These are phyloP conservation scores for Zymoseptoria pseudotritici DNA, from an alignment of 2,329 filamentous ascomycete species.

Conservation along the genomic window DNA sequence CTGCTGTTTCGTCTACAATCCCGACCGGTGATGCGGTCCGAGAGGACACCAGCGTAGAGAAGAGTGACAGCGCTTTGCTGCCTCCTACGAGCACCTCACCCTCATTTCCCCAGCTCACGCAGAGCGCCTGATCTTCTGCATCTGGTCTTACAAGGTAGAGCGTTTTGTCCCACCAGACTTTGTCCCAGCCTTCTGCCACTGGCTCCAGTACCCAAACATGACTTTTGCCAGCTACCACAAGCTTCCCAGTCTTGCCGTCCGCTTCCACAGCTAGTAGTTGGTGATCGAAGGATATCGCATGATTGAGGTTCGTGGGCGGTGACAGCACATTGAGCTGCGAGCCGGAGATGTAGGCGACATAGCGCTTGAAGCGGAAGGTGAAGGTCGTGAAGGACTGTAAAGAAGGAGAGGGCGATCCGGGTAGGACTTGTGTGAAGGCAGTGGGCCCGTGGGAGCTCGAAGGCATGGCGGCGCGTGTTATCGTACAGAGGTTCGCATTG, in stretches of 20 bases:
- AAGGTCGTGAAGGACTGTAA: slow-evolving; percentile 70
- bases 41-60: slow-evolving; percentile 43
- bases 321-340: slow-evolving; percentile 78
- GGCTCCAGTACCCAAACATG: slow-evolving; percentile 73
- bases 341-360: slow-evolving; percentile 83
- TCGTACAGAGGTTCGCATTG: slow-evolving; percentile 1
- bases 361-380: slow-evolving; percentile 63
- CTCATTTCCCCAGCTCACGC: slow-evolving; percentile 77
- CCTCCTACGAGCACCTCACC: slow-evolving; percentile 80
- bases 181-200: slow-evolving; percentile 63
- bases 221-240: slow-evolving; percentile 63
- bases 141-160: slow-evolving; percentile 46
- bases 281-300: slow-evolving; percentile 59
- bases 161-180: slow-evolving; percentile 64
- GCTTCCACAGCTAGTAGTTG: slow-evolving; percentile 70
- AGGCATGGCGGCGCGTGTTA: slow-evolving; percentile 22
- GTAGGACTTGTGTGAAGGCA: slow-evolving; percentile 50
- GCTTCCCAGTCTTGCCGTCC: slow-evolving; percentile 75
- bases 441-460: slow-evolving; percentile 23
- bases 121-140: slow-evolving; percentile 43
- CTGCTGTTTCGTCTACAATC: slow-evolving; percentile 33
- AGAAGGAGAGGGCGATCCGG: slow-evolving; percentile 68
- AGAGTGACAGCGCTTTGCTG: slow-evolving; percentile 59
- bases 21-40: slow-evolving; percentile 19
- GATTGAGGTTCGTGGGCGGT: slow-evolving; percentile 65